Base-by-base conservation (phyloP, 1,284 basidiomycete genomes). In the Moniliophthora roreri region DNA sequence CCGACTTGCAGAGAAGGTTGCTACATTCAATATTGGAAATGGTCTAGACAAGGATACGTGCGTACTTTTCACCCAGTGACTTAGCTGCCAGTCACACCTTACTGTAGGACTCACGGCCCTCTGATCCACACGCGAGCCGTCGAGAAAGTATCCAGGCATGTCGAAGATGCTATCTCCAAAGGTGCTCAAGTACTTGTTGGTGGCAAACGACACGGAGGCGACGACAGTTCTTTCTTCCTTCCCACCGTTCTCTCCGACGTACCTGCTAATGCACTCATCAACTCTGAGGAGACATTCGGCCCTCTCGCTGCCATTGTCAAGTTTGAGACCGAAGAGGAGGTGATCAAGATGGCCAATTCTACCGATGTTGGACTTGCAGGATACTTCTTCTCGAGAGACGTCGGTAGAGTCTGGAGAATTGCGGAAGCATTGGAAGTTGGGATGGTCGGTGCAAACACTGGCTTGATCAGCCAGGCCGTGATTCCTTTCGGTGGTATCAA, bases 361-460 rank as follows among this genome's bases (percentile, higher is more conserved):
- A 80, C 89, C 1, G 82, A 91, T 21, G 85, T 93, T 42, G 97
- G 97, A 0, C 79, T 99, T 16, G 95, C 95, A 4, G 94, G 91
- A 1, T 96, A 96, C 72, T 95, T 98, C 76, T 98, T 85, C 76
- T 93, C 93, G 41, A 76, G 90, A 55, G 95, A 99, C 69, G 77
- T 96, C 2, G 90, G 91, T 6, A 77, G 95, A 26, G 89, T 94
- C 53, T 98, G 93, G 92, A 82, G 96, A 42, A 95, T 99, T n/a
- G 93, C 95, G n/a, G 96, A 98, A 72, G 89, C 84, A 56, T 77
- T 99, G 42, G 93, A 99, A 71, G 93, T 95, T 3, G 97, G 97
- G 7, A 98, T 99, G 95, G 92, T 96, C 24, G 91, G 92, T 38
- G 79, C 83, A 36, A 97, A 97, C 72, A 94, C 93, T 0, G 92